These are phyloP conservation scores for Quercus engelmannii DNA, from an alignment of 306 rosid genomes.

Conservation along the genomic window DNA sequence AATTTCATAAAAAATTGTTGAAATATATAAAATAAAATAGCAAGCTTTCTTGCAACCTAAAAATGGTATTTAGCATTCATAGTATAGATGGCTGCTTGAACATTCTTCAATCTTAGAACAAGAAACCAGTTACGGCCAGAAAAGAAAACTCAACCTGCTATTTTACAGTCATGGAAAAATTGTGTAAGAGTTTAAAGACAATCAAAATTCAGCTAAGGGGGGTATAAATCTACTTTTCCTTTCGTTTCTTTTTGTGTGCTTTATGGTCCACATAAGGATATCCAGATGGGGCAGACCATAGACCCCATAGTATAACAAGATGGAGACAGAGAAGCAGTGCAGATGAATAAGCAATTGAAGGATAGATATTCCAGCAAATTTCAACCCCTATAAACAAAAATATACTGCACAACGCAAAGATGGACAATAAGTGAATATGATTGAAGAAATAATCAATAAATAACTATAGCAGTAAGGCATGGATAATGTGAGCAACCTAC, in stretches of 20 bases:
- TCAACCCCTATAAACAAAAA: slow-evolving; percentile 76
- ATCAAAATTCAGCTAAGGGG: background rate
- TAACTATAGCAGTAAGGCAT: background rate
- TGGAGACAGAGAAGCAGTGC: slow-evolving; percentile 62
- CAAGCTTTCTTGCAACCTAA: too few relatives aligned
- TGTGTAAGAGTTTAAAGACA: background rate
- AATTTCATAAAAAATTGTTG: too few relatives aligned
- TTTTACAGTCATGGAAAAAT: background rate
- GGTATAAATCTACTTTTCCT: background rate
- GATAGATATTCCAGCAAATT: slow-evolving; percentile 88
- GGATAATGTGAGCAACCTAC: slow-evolving; percentile 30
- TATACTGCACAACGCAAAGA: slow-evolving; percentile 41
- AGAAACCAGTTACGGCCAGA: background rate
- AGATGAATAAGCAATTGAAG: slow-evolving; percentile 65
- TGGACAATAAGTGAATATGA: slow-evolving; percentile 9
- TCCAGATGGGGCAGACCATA: slow-evolving; percentile 70
- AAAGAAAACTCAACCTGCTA: background rate
- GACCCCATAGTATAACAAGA: slow-evolving; percentile 66
- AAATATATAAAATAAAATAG: too few relatives aligned
- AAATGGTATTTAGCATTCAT: too few relatives aligned
- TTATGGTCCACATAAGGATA: slow-evolving; percentile 49
- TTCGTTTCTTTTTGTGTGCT: slow-evolving; percentile 44
- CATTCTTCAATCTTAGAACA: background rate
- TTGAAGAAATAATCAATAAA: background rate
- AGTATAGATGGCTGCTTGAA: too few relatives aligned